Conservation (phyloP, 106 monocot species). For the Allium cepa region DNA sequence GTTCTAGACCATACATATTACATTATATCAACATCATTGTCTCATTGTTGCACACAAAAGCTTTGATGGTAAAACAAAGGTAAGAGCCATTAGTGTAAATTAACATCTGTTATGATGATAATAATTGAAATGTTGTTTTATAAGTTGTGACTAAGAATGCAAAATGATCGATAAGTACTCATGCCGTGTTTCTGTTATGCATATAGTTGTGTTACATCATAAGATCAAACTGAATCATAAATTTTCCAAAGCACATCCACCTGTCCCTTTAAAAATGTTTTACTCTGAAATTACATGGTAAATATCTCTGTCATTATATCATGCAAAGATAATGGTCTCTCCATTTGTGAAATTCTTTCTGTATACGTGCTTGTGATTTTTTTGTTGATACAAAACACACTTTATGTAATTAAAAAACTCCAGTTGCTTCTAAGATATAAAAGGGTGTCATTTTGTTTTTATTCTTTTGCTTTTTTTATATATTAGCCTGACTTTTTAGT, state of each 20-base stretch:
- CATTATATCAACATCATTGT: conserved; percentile 4
- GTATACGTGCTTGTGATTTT: neutral
- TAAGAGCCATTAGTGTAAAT: neutral
- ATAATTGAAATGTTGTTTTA: neutral
- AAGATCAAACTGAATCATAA: too few species aligned
- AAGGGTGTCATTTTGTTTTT: neutral
- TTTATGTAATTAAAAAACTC: neutral
- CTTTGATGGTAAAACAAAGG: neutral
- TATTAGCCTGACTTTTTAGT: neutral
- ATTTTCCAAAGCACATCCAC: neutral
- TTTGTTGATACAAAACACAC: neutral
- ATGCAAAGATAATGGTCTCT: conserved; percentile 2
- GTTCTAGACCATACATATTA: conserved; percentile 2
- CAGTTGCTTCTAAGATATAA: neutral
- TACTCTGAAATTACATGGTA: too few species aligned
- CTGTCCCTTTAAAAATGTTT: neutral
- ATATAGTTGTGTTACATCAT: too few species aligned
- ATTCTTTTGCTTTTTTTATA: neutral
- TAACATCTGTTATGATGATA: neutral
- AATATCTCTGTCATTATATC: too few species aligned
- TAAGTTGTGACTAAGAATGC: neutral
- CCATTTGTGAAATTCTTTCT: conserved; percentile 6
- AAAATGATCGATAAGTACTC: neutral
- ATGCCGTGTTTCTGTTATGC: neutral
- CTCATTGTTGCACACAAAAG: conserved; percentile 2